A percentile compares a stretch with the other conserved stretches of the same genome.
Conservation (phyloP, 1,139 yeast species). For the Yamadazyma sp. region DNA sequence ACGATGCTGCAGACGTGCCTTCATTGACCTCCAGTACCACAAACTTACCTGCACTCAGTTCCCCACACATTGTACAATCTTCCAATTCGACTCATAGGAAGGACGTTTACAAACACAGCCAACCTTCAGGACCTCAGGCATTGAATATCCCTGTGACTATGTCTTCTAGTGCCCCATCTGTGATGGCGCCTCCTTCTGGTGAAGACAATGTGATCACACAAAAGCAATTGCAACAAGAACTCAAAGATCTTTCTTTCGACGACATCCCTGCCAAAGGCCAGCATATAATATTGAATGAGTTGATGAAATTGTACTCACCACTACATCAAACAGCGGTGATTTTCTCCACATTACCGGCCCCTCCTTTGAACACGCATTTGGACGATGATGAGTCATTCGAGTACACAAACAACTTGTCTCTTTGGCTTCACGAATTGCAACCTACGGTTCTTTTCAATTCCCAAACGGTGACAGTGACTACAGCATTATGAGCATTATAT, state of each 20-base stretch:
- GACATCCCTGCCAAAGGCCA: slow-evolving; percentile 91
- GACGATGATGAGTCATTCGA: slow-evolving; percentile 67
- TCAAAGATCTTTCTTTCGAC: slow-evolving; percentile 59
- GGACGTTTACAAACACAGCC: not conserved
- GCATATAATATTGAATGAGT: slow-evolving; percentile 80
- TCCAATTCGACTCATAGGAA: slow-evolving; percentile 6
- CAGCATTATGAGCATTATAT: slow-evolving; percentile 56
- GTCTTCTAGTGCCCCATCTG: not conserved
- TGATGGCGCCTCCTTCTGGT: not conserved
- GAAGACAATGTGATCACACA: slow-evolving; percentile 24
- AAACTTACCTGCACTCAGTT: slow-evolving; percentile 8
- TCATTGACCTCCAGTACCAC: slow-evolving; percentile 16
- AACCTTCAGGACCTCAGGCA: not conserved
- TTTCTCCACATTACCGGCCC: slow-evolving; percentile 88
- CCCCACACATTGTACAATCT: slow-evolving; percentile 4
- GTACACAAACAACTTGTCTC: slow-evolving; percentile 71
- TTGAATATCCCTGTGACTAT: not conserved
- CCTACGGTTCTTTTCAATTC: slow-evolving; percentile 82
- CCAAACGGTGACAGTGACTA: slow-evolving; percentile 93
- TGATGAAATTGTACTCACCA: slow-evolving; percentile 67
- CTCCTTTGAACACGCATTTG: slow-evolving; percentile 76
- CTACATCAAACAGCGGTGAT: slow-evolving; percentile 63
- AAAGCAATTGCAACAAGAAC: slow-evolving; percentile 40
- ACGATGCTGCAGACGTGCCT: slow-evolving; percentile 20
- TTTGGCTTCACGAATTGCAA: slow-evolving; percentile 81